phyloP scores from a whole-genome alignment of 306 rosid species.

The Fagus crenata region DNA sequence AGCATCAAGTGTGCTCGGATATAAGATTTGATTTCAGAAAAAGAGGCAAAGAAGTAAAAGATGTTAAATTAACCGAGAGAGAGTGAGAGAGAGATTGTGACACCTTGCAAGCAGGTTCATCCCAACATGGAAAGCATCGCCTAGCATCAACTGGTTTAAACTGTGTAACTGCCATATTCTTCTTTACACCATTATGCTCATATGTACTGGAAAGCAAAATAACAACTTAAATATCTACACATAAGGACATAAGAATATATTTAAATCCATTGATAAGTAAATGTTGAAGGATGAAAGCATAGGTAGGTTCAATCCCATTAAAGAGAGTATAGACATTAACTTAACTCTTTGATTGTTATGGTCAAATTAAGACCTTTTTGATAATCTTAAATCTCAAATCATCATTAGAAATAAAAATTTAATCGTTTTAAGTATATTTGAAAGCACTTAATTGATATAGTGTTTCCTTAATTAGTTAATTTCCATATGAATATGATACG shows the following conservation, averaged over 20 bases:
- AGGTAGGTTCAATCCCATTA: background rate
- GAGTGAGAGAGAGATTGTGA: slow-evolving; percentile 15
- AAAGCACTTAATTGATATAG: too few species aligned
- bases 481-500: too few species aligned
- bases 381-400: too few species aligned
- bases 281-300: background rate
- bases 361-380: background rate
- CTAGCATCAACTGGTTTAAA: slow-evolving; percentile 99
- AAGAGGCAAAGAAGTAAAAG: background rate
- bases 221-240: background rate
- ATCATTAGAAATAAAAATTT: background rate
- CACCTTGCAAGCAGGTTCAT: slow-evolving; percentile 97
- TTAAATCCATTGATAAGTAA: background rate
- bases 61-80: background rate
- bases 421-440: too few species aligned
- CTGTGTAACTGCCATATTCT: slow-evolving; percentile 95
- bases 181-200: slow-evolving; percentile 75
- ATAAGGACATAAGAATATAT: background rate
- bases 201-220: slow-evolving; percentile 51
- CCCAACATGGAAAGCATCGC: slow-evolving; percentile 98
- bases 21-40: background rate
- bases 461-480: too few species aligned
- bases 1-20: background rate
- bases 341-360: background rate
- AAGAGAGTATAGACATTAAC: too few species aligned